These are phyloP conservation scores for Amylocystis lapponica DNA, from an alignment of 768 basidiomycete species.

Conservation along the genomic window DNA sequence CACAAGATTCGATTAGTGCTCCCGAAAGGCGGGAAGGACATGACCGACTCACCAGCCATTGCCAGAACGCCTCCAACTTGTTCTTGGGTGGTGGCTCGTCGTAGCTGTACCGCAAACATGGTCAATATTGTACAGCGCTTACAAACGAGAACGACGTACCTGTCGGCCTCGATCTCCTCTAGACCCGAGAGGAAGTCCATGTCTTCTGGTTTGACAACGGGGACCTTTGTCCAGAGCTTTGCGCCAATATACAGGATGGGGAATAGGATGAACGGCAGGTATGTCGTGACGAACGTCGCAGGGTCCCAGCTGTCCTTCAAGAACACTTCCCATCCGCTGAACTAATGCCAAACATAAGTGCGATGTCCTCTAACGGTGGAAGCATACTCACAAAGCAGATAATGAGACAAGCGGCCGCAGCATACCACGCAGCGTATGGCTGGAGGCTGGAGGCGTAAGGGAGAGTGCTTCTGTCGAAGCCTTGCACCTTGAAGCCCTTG, in stretches of 20 bases:
- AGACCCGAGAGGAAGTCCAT: constrained; percentile 81
- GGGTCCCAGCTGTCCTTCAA: constrained; percentile 45
- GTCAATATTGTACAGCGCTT: background rate
- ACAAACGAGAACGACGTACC: background rate
- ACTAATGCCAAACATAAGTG: constrained; percentile 22
- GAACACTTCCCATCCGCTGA: constrained; percentile 49
- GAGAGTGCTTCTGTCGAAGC: constrained; percentile 61
- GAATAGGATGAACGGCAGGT: constrained; percentile 64
- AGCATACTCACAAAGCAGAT: constrained; percentile 55
- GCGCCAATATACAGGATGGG: constrained; percentile 65
- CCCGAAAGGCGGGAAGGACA: background rate
- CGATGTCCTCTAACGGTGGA: constrained; percentile 35
- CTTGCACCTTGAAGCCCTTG: constrained; percentile 75
- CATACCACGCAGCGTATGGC: constrained; percentile 67
- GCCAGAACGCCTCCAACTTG: constrained; percentile 66
- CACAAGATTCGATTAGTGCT: constrained; percentile 2
- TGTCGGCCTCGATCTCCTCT: constrained; percentile 27
- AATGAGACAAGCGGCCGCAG: constrained; percentile 29
- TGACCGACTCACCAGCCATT: constrained; percentile 58
- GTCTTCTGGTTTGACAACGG: constrained; percentile 44
- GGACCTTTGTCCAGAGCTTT: constrained; percentile 46
- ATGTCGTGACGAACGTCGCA: constrained; percentile 78
- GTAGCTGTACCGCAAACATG: constrained; percentile 20
- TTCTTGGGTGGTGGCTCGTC: constrained; percentile 72
- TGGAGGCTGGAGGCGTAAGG: constrained; percentile 68